Evolutionary conservation across 2,329 filamentous ascomycete species (phyloP).

Genomic region (Arthrobotrys musiformis): DNA sequence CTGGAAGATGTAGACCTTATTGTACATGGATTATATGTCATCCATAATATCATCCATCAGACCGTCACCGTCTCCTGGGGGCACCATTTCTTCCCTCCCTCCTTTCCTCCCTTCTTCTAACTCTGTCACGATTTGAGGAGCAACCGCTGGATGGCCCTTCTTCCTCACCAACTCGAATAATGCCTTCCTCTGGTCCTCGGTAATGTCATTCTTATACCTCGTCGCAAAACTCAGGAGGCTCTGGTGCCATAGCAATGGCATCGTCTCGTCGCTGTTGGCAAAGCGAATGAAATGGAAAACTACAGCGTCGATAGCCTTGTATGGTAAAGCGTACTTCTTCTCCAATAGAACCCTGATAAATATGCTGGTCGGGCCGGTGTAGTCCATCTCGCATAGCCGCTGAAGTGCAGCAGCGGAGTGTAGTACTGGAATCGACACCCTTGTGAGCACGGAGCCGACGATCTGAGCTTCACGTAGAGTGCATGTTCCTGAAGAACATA

Average conservation of each 20-base stretch:
- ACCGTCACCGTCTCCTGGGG: slow-evolving; percentile 38
- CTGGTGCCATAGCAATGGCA: slow-evolving; percentile 97
- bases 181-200: slow-evolving; percentile 91
- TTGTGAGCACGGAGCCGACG: slow-evolving; percentile 78
- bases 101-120: slow-evolving; percentile 40
- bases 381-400: slow-evolving; percentile 95
- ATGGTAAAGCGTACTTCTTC: slow-evolving; percentile 96
- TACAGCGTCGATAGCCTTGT: slow-evolving; percentile 90
- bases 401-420: slow-evolving; percentile 87
- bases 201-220: slow-evolving; percentile 94
- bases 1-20: background rate
- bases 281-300: slow-evolving; percentile 98
- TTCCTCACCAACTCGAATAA: slow-evolving; percentile 85
- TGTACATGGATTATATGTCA: slow-evolving; percentile 27
- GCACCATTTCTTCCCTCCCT: slow-evolving; percentile 44
- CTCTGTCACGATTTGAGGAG: slow-evolving; percentile 72
- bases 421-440: slow-evolving; percentile 63
- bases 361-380: slow-evolving; percentile 90
- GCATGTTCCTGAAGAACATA: slow-evolving; percentile 80
- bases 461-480: slow-evolving; percentile 93
- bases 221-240: slow-evolving; percentile 91
- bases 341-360: slow-evolving; percentile 93
- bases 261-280: slow-evolving; percentile 73
- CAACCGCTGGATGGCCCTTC: slow-evolving; percentile 86
- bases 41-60: slow-evolving; percentile 55